These are phyloP conservation scores for Dovyalis caffra DNA, from an alignment of 345 rosid genomes.

Conservation along the genomic window DNA sequence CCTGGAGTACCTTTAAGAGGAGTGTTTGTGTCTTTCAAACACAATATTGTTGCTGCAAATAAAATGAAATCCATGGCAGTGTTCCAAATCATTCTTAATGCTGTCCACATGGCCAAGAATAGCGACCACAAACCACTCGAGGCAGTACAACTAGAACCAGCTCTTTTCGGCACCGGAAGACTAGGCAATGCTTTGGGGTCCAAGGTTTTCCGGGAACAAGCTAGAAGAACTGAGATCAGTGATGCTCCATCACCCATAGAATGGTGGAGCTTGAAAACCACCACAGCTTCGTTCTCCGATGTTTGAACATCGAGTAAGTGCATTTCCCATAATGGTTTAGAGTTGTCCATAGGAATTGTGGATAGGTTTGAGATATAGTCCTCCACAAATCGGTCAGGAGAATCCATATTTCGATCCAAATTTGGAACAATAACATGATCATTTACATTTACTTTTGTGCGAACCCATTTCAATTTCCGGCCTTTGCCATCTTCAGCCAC, in stretches of 20 bases:
- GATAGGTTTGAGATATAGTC: slow-evolving; percentile 64
- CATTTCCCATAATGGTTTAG: slow-evolving; percentile 78
- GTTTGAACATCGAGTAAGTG: slow-evolving; percentile 68
- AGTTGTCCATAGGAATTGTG: slow-evolving; percentile 45
- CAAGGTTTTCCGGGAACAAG: slow-evolving; percentile 51
- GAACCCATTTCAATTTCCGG: slow-evolving; percentile 59
- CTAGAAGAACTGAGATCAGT: slow-evolving; percentile 42
- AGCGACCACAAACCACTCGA: slow-evolving; percentile 34
- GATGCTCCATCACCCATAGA: slow-evolving; percentile 50
- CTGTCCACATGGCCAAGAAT: slow-evolving; percentile 42
- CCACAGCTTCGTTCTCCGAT: slow-evolving; percentile 54
- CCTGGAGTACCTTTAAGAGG: slow-evolving; percentile 29
- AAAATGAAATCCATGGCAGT: slow-evolving; percentile 45
- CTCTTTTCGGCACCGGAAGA: slow-evolving; percentile 40
- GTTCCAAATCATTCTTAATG: slow-evolving; percentile 39
- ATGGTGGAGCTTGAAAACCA: slow-evolving; percentile 40
- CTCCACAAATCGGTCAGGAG: slow-evolving; percentile 53
- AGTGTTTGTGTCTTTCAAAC: slow-evolving; percentile 36
- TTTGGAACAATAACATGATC: slow-evolving; percentile 55
- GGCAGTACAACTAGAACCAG: neutral
- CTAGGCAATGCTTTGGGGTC: slow-evolving; percentile 59
- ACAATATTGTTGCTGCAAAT: slow-evolving; percentile 31
- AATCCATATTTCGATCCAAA: slow-evolving; percentile 36
- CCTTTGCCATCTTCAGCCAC: slow-evolving; percentile 40
- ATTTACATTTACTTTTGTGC: slow-evolving; percentile 37